Evolutionary conservation across 164 flowering plant genomes (phyloP), one percentile per base, ranked within the genome.

Genomic region (Tetracentron sinense): DNA sequence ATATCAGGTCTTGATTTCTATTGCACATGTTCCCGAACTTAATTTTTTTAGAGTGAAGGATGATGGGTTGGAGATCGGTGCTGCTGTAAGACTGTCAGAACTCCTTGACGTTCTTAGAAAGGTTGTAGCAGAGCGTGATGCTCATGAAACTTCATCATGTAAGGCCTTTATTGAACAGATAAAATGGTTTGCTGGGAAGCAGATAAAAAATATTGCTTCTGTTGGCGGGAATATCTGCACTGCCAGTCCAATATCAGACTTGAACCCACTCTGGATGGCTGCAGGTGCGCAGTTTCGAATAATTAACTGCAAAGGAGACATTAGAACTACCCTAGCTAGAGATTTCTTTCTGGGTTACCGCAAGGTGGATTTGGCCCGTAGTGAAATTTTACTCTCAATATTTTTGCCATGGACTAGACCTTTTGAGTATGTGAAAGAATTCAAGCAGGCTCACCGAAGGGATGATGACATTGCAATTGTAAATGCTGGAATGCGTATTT

Each of bases 191-290:
- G 99, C 97, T 62, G 97, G 99, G 63, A 87, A 80, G 27, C 99
- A 95, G 70, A 95, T 95, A 67, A 89, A 72, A 63, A 92, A 95
- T 75, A 97, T 85, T 61, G 97, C 94, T 28, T 92, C 94, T 22
- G 80, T 92, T 70, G 97, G 99, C 61, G 99, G 99, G n/a, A 95
- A 95, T 71, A 83, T 95, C 23, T 95, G 99, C 69, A 95, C 96
- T 17, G 99, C 97, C 0, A 95, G 99, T 77, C 99, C 99, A 38
- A 95, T 95, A 71, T 95, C 99, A 51, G 99, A 95, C 67, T 77
- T 95, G 80, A 95, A 95, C 68, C 99, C 99, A 55, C 83, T 95
- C 23, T 95, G 97, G 97, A 92, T 95, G 89, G 94, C 96, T 67
- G 72, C 94, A 11, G 73, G 96, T 65, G 96, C 99, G 26, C 75